A percentile compares a stretch with the other conserved stretches of the same genome.
Conservation (phyloP, 2,329 filamentous ascomycete genomes). For the Rugonectria rugulosa region DNA sequence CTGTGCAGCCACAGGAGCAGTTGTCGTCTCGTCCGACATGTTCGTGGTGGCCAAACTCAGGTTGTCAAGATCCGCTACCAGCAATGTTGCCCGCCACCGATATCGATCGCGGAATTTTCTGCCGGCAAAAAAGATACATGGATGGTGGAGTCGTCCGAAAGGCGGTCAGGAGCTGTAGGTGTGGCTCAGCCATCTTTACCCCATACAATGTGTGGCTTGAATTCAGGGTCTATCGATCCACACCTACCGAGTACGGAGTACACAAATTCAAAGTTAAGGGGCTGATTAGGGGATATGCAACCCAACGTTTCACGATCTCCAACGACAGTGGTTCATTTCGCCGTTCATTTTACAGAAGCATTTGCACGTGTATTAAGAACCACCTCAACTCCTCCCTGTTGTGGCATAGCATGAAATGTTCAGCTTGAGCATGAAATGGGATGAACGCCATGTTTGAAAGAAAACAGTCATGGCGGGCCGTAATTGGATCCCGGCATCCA, state of each 20-base stretch:
- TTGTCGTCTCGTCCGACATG: constrained; percentile 53
- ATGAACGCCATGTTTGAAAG: constrained; percentile 9
- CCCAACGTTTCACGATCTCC: constrained; percentile 16
- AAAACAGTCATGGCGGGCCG: neutral
- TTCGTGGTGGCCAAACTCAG: constrained; percentile 23
- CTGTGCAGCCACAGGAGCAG: constrained; percentile 44
- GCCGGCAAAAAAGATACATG: constrained; percentile 39
- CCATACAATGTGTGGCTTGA: constrained; percentile 29
- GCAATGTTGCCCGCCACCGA: constrained; percentile 11
- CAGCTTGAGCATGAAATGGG: constrained; percentile 5
- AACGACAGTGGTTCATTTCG: constrained; percentile 3
- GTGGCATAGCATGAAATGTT: neutral
- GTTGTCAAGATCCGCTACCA: constrained; percentile 4
- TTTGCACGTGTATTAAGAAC: neutral
- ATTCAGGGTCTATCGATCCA: constrained; percentile 33
- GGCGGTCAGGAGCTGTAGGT: constrained; percentile 28
- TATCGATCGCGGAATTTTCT: constrained; percentile 37
- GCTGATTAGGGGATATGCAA: constrained; percentile 32
- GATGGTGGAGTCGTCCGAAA: constrained; percentile 23
- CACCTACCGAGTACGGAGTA: too few relatives aligned
- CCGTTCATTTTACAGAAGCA: neutral
- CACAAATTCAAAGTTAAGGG: constrained; percentile 30
- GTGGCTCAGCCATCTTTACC: constrained; percentile 27
- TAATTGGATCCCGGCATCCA: constrained; percentile 11
- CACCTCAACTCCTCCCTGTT: neutral